A percentile compares a stretch with the other conserved stretches of the same genome.
Evolutionary conservation across 768 basidiomycete species (phyloP).

Genomic region (Rhizopogon roseolus): DNA sequence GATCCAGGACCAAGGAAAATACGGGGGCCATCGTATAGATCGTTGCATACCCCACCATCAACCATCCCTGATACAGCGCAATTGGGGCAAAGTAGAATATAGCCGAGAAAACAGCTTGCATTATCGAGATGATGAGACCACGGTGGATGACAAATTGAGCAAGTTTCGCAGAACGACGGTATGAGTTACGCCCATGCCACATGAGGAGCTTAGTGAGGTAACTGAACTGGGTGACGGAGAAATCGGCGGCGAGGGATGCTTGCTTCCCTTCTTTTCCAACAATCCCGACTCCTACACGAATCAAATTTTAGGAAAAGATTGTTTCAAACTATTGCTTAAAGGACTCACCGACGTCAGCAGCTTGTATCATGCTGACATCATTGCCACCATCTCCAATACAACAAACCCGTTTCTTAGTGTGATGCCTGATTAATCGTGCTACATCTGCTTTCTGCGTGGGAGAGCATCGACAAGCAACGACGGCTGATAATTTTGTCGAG

Average conservation of each 20-base stretch:
- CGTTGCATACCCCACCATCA: conserved; percentile 95
- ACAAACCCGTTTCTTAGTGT: conserved; percentile 93
- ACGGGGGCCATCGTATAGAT: conserved; percentile 98
- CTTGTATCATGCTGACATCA: conserved; percentile 99
- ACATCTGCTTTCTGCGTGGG: conserved; percentile 99
- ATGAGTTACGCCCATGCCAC: conserved; percentile 99
- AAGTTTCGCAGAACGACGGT: conserved; percentile 95
- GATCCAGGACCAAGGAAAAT: conserved; percentile 93
- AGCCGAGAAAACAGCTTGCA: conserved; percentile 94
- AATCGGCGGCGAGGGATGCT: conserved; percentile 98
- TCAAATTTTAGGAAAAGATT: neutral
- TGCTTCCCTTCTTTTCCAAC: conserved; percentile 99
- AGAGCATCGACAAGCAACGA: conserved; percentile 96
- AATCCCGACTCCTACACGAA: conserved; percentile 77
- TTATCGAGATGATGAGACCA: conserved; percentile 93
- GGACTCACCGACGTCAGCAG: conserved; percentile 90
- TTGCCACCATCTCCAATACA: conserved; percentile 99
- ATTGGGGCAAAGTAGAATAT: conserved; percentile 96
- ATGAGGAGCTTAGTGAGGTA: conserved; percentile 92
- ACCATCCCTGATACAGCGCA: conserved; percentile 96
- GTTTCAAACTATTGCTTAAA: neutral
- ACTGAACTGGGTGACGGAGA: conserved; percentile 96
- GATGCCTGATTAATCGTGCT: conserved; percentile 83
- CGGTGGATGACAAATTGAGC: conserved; percentile 99
- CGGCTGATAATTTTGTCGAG: conserved; percentile 91